Evolutionary conservation across 371 early-diverging fungal genomes (phyloP).

Genomic region (Apophysomyces sp.): DNA sequence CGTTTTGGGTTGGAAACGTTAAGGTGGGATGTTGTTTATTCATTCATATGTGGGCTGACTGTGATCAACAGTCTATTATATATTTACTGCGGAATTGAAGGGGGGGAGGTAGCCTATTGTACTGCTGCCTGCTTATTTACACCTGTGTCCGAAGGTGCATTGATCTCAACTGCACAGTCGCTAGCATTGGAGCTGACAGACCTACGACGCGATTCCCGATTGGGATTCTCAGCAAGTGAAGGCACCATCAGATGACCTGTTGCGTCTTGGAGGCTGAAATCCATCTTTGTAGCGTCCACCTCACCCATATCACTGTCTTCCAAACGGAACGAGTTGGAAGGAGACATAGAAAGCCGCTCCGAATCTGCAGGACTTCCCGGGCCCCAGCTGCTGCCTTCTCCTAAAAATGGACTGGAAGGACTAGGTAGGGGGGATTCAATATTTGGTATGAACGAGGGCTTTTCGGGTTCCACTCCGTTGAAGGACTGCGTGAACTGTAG

Average conservation of each 20-base stretch:
- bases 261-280: conserved; percentile 11
- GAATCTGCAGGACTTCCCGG: conserved; percentile 17
- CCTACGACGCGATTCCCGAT: not conserved
- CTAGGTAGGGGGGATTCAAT: conserved; percentile 34
- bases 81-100: too few species aligned
- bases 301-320: not conserved
- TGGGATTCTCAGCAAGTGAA: not conserved
- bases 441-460: conserved; percentile 29
- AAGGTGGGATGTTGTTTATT: too few species aligned
- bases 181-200: not conserved
- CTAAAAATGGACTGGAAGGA: conserved; percentile 14
- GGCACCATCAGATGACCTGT: conserved; percentile 32
- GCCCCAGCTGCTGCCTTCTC: conserved; percentile 12
- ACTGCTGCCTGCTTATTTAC: not conserved
- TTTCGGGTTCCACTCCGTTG: conserved; percentile 3
- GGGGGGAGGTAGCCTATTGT: not conserved
- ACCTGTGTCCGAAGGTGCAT: not conserved
- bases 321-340: not conserved
- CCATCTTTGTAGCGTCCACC: not conserved
- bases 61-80: too few species aligned
- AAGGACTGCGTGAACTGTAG: conserved; percentile 25
- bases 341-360: not conserved
- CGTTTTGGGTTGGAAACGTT: too few species aligned
- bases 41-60: too few species aligned
- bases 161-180: not conserved